Evolutionary conservation across 1,139 yeast genomes (phyloP).

Genomic region (Pichia sp.): DNA sequence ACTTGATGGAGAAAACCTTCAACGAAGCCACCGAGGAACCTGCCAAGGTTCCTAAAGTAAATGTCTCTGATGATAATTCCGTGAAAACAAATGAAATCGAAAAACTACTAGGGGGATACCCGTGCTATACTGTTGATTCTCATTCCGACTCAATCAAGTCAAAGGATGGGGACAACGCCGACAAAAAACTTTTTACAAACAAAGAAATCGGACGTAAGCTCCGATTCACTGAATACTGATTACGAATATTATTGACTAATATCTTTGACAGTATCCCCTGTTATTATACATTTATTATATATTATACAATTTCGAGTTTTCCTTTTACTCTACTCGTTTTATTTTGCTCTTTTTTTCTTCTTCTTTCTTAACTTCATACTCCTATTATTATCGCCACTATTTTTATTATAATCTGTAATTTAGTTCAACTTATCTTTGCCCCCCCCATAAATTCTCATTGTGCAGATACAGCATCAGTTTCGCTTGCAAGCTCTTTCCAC

Average conservation of each 20-base stretch:
- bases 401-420: background rate
- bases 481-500: slow-evolving; percentile 2
- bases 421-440: background rate
- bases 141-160: slow-evolving; percentile 50
- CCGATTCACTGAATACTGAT: slow-evolving; percentile 64
- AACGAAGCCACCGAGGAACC: slow-evolving; percentile 36
- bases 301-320: background rate
- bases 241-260: slow-evolving; percentile 4
- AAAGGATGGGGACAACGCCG: slow-evolving; percentile 46
- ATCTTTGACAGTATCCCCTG: background rate
- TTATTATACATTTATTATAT: background rate
- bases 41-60: slow-evolving; percentile 14
- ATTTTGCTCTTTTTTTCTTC: background rate
- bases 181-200: slow-evolving; percentile 45
- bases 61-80: background rate
- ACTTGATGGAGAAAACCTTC: slow-evolving; percentile 58
- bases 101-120: slow-evolving; percentile 74
- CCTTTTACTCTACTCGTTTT: background rate
- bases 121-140: slow-evolving; percentile 37
- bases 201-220: slow-evolving; percentile 70
- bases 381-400: background rate
- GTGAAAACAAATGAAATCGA: slow-evolving; percentile 19
- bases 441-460: background rate
- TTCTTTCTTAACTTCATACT: background rate
- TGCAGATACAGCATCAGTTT: background rate